A percentile compares a stretch with the other conserved stretches of the same genome.
phyloP scores from a whole-genome alignment of 106 monocot species.

The Acanthochlamys bracteata region DNA sequence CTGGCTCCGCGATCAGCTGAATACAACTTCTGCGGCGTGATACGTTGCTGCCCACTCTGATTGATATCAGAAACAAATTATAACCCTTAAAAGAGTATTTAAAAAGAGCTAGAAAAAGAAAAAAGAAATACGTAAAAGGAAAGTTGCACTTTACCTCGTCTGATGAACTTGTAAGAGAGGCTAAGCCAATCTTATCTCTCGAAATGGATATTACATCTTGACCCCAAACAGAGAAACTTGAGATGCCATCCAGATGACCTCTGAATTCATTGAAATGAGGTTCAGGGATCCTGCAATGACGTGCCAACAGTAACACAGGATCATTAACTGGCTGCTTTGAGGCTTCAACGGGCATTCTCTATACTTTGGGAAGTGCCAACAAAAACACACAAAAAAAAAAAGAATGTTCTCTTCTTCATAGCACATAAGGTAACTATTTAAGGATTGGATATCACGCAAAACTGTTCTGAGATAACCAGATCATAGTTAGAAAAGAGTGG shows the following conservation, averaged over 20 bases:
- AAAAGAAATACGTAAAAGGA: not conserved
- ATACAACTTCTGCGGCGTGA: conserved; percentile 59
- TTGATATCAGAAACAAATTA: not conserved
- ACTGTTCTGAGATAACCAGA: no score
- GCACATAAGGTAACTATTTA: no score
- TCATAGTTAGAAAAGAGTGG: not conserved
- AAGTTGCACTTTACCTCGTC: conserved; percentile 26
- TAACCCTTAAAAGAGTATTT: not conserved
- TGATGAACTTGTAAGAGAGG: conserved; percentile 50
- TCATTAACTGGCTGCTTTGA: no score
- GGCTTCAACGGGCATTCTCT: no score
- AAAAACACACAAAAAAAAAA: no score
- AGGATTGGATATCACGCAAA: no score
- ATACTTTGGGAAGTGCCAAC: no score
- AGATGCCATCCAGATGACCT: conserved; percentile 85
- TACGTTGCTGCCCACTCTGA: conserved; percentile 37
- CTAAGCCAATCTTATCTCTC: conserved; percentile 74
- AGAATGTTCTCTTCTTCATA: no score
- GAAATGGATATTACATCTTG: conserved; percentile 87
- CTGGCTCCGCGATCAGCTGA: conserved; percentile 47
- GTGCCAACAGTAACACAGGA: no score
- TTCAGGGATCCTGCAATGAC: conserved; percentile 47
- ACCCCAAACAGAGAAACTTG: conserved; percentile 77
- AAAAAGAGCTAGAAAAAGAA: not conserved
- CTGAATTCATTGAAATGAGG: conserved; percentile 59